phyloP scores from a whole-genome alignment of 768 basidiomycete genomes.

The Postia placenta region DNA sequence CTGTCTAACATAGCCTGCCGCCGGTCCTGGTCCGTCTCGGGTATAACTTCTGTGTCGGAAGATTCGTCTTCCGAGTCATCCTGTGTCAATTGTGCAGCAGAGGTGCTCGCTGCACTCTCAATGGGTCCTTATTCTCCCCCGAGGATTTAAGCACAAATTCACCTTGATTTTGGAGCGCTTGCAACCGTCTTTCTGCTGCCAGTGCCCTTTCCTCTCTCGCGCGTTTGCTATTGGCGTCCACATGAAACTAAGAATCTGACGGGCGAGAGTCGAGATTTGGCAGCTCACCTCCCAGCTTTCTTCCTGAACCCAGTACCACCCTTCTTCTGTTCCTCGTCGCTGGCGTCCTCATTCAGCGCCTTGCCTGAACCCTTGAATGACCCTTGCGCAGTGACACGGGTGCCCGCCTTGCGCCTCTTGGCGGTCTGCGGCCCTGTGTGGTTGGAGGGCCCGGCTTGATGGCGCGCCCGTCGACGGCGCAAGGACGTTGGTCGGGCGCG shows the following conservation, averaged over 20 bases:
- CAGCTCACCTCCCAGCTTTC: slow-evolving; percentile 54
- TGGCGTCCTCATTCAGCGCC: slow-evolving; percentile 38
- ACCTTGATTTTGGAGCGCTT: slow-evolving; percentile 36
- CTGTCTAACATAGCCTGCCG: slow-evolving; percentile 46
- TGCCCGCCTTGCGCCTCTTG: slow-evolving; percentile 68
- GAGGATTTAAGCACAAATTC: slow-evolving; percentile 5
- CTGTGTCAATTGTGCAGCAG: not conserved
- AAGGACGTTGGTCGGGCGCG: slow-evolving; percentile 48
- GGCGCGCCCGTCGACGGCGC: slow-evolving; percentile 35
- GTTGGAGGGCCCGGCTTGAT: slow-evolving; percentile 42
- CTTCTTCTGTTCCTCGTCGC: slow-evolving; percentile 30
- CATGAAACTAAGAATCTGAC: not conserved
- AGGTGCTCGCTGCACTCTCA: slow-evolving; percentile 1
- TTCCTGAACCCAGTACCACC: slow-evolving; percentile 65
- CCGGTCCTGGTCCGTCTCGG: slow-evolving; percentile 42
- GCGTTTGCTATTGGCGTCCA: slow-evolving; percentile 47
- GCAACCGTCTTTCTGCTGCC: slow-evolving; percentile 63
- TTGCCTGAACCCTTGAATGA: slow-evolving; percentile 57
- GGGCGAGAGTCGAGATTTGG: not conserved
- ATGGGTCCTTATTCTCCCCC: not conserved
- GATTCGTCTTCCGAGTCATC: not conserved
- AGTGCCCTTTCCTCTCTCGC: slow-evolving; percentile 74
- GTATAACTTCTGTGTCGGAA: slow-evolving; percentile 11
- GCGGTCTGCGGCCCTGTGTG: slow-evolving; percentile 56
- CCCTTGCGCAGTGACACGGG: slow-evolving; percentile 54